Evolutionary conservation across 1,284 basidiomycete genomes (phyloP), one percentile per base, ranked within the genome.

Genomic region (Boletellus deceptivus): DNA sequence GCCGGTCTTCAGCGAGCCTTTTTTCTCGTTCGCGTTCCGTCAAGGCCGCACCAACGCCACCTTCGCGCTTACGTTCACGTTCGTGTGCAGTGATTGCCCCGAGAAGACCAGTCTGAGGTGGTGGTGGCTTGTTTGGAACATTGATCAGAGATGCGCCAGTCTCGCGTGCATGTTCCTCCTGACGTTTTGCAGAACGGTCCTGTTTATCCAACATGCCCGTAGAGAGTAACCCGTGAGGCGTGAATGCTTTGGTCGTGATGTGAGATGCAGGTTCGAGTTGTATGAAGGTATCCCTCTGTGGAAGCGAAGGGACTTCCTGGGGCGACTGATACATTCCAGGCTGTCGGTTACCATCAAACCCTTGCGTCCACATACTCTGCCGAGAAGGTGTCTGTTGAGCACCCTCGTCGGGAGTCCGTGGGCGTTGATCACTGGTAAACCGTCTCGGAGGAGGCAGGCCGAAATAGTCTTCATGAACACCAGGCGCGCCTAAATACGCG

Each of bases 1-100:
- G 93, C 39, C 94, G 79, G 56, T 96, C 94, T 72, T 96, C 91
- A 18, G 89, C 93, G 24, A 91, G 53, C 24, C 94, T 80, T 65
- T 92, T 89, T 67, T 98, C 93, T 43, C 94, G 82, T 71, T 98
- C 95, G 35, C 94, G 83, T 72, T 98, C 95, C 2, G 96, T 98
- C 59, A 99, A 74, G 2, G 92, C 84, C 27, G 95, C 94, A 50
- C 96, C 96, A 29, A 97, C 83, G 24, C 96, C 96, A 48, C 96
- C 95, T 46, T 96, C 92, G 36, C 92, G 85, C 69, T 96, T 94
- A 56, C 93, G 80, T 55, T 98, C 95, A 50, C 91, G 82, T 71
- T 99, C 94, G 69, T 97, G 93, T 17, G 89, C 91, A 24, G 93
- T 93, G 60, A 99, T 95, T 3, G 95, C 95, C 20, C 96, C 96